These are phyloP conservation scores for Castanospermum australe DNA, from an alignment of 306 rosid species.

Conservation along the genomic window DNA sequence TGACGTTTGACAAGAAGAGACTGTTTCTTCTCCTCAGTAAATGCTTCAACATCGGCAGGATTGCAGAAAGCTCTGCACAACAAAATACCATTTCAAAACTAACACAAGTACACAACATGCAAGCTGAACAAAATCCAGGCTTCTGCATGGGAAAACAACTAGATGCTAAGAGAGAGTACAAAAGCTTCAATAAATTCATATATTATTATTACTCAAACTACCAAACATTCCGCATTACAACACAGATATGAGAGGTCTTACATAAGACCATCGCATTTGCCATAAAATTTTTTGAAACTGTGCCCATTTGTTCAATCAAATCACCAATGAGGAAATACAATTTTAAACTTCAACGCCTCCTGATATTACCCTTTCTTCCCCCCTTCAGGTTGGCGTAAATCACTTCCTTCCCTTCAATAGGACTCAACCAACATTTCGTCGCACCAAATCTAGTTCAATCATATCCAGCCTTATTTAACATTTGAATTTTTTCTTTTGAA, in stretches of 20 bases:
- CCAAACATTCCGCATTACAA: constrained; percentile 8
- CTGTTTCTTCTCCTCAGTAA: constrained; percentile 94
- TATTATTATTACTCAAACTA: background rate
- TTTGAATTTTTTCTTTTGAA: too few species aligned
- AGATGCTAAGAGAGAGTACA: background rate
- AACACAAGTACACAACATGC: constrained; percentile 10
- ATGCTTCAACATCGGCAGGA: constrained; percentile 95
- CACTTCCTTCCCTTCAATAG: background rate
- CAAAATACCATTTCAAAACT: constrained; percentile 30
- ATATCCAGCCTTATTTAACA: background rate
- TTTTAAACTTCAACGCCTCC: background rate
- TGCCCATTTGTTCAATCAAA: background rate
- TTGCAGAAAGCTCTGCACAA: constrained; percentile 86
- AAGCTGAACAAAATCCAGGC: constrained; percentile 5
- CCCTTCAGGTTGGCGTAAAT: background rate
- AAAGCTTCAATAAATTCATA: background rate
- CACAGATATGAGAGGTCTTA: background rate
- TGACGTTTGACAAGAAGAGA: constrained; percentile 84
- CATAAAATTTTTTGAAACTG: background rate
- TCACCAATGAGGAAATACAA: background rate
- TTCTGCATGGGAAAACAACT: background rate
- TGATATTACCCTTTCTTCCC: background rate
- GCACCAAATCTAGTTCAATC: background rate
- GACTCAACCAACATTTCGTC: background rate
- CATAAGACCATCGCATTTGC: background rate